A percentile compares a stretch with the other conserved stretches of the same genome.
These are phyloP conservation scores for Claviceps paspali DNA, from an alignment of 2,329 filamentous ascomycete species.

Conservation along the genomic window DNA sequence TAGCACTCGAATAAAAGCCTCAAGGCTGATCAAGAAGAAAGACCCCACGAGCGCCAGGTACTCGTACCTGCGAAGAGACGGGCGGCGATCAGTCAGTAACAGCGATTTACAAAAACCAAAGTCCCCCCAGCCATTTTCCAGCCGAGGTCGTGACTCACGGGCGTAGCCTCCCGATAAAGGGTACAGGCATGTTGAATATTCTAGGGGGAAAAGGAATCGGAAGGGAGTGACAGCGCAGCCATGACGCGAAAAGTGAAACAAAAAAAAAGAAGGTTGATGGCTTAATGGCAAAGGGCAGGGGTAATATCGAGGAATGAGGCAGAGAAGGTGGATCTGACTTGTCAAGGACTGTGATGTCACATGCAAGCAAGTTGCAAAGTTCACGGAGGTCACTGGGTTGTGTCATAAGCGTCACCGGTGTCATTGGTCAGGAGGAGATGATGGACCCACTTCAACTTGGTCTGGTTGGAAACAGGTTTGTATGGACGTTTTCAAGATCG, in stretches of 20 bases:
- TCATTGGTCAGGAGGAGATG: no score
- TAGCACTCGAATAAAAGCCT: constrained; percentile 68
- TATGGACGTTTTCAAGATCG: no score
- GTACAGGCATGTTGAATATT: constrained; percentile 29
- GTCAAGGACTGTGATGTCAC: constrained; percentile 6
- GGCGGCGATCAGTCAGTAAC: not conserved
- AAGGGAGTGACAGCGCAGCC: not conserved
- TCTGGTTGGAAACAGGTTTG: no score
- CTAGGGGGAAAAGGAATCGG: not conserved
- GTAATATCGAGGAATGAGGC: not conserved
- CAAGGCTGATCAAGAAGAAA: constrained; percentile 66
- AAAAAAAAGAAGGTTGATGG: no score
- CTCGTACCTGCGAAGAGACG: constrained; percentile 43
- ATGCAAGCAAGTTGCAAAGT: constrained; percentile 5
- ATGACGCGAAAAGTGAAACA: constrained; percentile 1
- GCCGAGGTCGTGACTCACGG: constrained; percentile 23
- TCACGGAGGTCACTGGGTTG: no score
- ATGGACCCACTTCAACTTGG: no score
- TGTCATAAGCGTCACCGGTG: no score
- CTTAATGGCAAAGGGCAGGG: no score
- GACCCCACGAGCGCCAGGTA: constrained; percentile 79
- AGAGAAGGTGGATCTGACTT: constrained; percentile 1
- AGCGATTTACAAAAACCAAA: no score
- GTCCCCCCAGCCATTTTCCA: constrained; percentile 1
- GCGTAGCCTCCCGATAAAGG: constrained; percentile 36